phyloP scores from a whole-genome alignment of 192 early-diverging fungal species.

The Chytriomyces sp. region DNA sequence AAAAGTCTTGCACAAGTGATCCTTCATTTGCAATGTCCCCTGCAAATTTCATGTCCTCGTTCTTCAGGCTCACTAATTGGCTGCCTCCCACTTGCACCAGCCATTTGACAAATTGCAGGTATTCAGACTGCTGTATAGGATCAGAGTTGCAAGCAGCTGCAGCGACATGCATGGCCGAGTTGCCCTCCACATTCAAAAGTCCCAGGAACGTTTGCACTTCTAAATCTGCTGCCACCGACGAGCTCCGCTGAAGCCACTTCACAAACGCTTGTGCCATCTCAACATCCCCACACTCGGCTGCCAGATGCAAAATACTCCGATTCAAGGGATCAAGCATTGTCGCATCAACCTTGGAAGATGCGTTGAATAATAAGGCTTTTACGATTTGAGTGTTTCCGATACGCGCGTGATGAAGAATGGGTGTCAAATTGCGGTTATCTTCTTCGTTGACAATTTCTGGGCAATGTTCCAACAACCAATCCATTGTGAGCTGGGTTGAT shows the following conservation, averaged over 20 bases:
- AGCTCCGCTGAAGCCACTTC: too few relatives aligned
- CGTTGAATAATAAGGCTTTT: background rate
- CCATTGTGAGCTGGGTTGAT: background rate
- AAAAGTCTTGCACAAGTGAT: conserved; percentile 18
- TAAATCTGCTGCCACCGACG: too few relatives aligned
- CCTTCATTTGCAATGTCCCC: conserved; percentile 30
- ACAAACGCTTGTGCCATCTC: too few relatives aligned
- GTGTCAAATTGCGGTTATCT: conserved; percentile 22
- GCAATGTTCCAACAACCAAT: background rate
- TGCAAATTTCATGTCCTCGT: conserved; percentile 17
- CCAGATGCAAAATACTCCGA: background rate
- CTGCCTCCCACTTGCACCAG: conserved; percentile 34
- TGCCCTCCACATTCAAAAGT: background rate
- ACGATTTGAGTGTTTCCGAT: conserved; percentile 3
- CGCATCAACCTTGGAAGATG: background rate
- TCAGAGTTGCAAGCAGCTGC: background rate
- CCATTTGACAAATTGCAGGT: conserved; percentile 29
- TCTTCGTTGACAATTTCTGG: background rate
- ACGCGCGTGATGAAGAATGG: conserved; percentile 20
- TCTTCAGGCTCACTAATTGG: background rate
- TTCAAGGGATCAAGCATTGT: background rate
- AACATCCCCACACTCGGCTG: background rate
- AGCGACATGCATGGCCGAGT: conserved; percentile 44
- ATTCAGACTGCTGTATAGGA: conserved; percentile 1
- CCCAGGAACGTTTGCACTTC: background rate